A percentile compares a stretch with the other conserved stretches of the same genome.
phyloP scores from a whole-genome alignment of 2,329 filamentous ascomycete genomes.

The Monosporascus ibericus region DNA sequence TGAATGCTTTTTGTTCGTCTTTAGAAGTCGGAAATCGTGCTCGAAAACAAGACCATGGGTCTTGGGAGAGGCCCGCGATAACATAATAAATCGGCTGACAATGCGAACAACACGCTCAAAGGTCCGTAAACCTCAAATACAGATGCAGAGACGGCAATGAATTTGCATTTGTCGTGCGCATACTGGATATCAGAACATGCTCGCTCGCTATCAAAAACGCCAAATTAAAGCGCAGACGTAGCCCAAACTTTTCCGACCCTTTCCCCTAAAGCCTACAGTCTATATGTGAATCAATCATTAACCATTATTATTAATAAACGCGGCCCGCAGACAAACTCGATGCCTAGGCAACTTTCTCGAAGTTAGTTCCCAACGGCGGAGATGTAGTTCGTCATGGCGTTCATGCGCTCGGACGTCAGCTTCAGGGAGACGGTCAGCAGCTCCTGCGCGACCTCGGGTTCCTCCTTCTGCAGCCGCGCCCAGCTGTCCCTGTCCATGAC shows the following conservation, averaged over 20 bases:
- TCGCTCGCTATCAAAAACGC: neutral
- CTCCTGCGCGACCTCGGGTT: conserved; percentile 76
- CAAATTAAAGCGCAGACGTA: neutral
- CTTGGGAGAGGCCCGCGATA: neutral
- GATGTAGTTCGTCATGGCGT: conserved; percentile 51
- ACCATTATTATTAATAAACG: neutral
- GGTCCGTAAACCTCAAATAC: neutral
- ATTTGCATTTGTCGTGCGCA: neutral
- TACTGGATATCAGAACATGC: neutral
- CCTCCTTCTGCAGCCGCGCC: conserved; percentile 62
- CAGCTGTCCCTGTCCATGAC: conserved; percentile 67
- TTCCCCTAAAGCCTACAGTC: too few relatives aligned
- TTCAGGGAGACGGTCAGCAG: conserved; percentile 83
- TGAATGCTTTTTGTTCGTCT: too few relatives aligned
- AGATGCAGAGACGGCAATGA: neutral
- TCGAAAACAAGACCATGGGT: too few relatives aligned
- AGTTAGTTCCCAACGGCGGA: conserved; percentile 33
- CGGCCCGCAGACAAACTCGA: neutral
- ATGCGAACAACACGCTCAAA: neutral
- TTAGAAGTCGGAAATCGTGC: too few relatives aligned
- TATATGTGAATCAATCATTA: too few relatives aligned
- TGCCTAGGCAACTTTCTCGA: neutral
- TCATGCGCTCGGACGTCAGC: conserved; percentile 90
- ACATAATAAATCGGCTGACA: neutral
- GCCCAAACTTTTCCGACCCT: neutral